A percentile compares a stretch with the other conserved stretches of the same genome.
phyloP scores from a whole-genome alignment of 2,329 filamentous ascomycete species.

The Geoglossum cookeanum region DNA sequence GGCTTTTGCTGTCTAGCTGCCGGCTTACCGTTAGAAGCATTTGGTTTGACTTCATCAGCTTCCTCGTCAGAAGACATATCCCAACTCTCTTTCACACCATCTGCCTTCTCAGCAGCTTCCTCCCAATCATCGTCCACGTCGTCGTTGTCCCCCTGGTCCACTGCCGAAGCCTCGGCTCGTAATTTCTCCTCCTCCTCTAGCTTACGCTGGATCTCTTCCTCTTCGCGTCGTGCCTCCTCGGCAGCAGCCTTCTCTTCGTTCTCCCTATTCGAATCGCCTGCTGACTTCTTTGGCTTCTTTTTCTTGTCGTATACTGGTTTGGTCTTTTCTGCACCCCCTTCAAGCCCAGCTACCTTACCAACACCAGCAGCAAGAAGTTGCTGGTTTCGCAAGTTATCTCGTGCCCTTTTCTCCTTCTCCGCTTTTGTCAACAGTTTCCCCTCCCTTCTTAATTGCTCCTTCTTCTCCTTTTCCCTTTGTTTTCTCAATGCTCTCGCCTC shows the following conservation, averaged over 20 bases:
- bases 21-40: conserved; percentile 2
- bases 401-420: conserved; percentile 63
- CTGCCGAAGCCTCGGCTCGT: conserved; percentile 48
- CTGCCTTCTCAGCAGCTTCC: conserved; percentile 52
- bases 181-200: conserved; percentile 64
- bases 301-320: conserved; percentile 62
- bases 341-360: conserved; percentile 38
- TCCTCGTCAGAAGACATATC: conserved; percentile 70
- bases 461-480: conserved; percentile 69
- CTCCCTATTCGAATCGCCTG: conserved; percentile 34
- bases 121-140: conserved; percentile 59
- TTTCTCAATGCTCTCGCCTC: conserved; percentile 63
- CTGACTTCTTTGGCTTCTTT: conserved; percentile 45
- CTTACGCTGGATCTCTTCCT: conserved; percentile 28
- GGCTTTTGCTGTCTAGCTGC: conserved; percentile 16
- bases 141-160: conserved; percentile 42
- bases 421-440: conserved; percentile 76
- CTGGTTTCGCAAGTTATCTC: conserved; percentile 61
- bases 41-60: conserved; percentile 20
- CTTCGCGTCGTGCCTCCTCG: conserved; percentile 19
- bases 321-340: conserved; percentile 51
- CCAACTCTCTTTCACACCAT: conserved; percentile 80
- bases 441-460: conserved; percentile 74
- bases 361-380: conserved; percentile 61
- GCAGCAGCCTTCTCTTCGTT: conserved; percentile 33